Evolutionary conservation across 75 land plant species (phyloP).

Genomic region (Gnetum montanum): DNA sequence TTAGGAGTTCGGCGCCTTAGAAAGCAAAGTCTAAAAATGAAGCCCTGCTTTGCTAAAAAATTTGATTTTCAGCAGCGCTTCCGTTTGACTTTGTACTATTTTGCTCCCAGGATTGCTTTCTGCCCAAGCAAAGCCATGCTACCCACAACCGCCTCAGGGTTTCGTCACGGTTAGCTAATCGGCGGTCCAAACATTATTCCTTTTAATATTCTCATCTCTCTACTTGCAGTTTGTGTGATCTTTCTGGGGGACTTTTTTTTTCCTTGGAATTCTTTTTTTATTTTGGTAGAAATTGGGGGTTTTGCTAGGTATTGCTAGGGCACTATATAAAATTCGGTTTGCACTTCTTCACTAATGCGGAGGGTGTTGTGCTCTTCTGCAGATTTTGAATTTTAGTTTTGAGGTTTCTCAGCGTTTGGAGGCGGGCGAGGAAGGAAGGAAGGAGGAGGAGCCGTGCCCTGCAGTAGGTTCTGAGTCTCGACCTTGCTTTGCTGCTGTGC

Average conservation of each 20-base stretch:
- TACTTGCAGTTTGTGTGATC: not conserved
- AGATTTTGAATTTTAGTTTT: not conserved
- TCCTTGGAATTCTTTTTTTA: not conserved
- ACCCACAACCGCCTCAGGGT: not conserved
- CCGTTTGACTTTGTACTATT: too few species aligned
- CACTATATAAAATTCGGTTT: not conserved
- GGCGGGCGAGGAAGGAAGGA: conserved; percentile 6
- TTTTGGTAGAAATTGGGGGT: not conserved
- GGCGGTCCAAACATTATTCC: not conserved
- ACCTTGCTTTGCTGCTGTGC: conserved; percentile 8
- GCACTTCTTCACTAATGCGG: too few species aligned
- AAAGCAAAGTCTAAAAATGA: too few species aligned
- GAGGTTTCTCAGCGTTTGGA: not conserved
- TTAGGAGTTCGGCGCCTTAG: too few species aligned
- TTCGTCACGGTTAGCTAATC: not conserved
- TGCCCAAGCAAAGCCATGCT: not conserved
- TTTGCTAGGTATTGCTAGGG: not conserved
- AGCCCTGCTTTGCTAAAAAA: too few species aligned
- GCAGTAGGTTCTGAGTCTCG: conserved; percentile 12
- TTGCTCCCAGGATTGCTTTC: conserved; percentile 4
- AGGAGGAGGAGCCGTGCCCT: conserved; percentile 7
- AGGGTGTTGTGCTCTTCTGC: too few species aligned
- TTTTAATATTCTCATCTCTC: too few species aligned
- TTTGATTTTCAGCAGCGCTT: not conserved
- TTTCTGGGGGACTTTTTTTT: not conserved